These are phyloP conservation scores for Kokia cookei DNA, from an alignment of 441 rosid genomes.

Conservation along the genomic window DNA sequence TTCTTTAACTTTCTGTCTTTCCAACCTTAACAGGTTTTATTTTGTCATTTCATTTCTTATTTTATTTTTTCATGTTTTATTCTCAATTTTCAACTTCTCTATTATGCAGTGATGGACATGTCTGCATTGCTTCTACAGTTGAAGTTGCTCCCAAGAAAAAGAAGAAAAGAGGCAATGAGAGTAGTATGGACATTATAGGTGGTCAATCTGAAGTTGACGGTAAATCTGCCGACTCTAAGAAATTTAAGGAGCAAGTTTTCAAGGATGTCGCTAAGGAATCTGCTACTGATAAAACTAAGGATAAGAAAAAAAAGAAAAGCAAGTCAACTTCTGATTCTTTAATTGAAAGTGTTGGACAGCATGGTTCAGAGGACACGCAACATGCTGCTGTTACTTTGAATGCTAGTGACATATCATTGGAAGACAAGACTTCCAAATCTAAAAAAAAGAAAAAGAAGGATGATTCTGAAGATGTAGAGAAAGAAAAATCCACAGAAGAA, in stretches of 20 bases:
- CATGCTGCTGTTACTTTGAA: not conserved
- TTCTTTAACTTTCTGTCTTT: not conserved
- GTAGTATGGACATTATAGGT: conserved; percentile 8
- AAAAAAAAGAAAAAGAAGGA: conserved; percentile 24
- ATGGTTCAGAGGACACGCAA: conserved; percentile 1
- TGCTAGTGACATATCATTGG: conserved; percentile 8
- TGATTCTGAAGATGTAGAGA: conserved; percentile 4
- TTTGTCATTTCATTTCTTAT: not conserved
- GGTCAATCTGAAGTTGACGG: conserved; percentile 11
- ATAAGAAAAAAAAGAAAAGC: conserved; percentile 27
- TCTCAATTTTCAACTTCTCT: conserved; percentile 8
- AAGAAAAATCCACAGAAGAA: conserved; percentile 14
- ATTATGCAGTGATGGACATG: conserved; percentile 19
- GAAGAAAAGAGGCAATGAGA: conserved; percentile 15
- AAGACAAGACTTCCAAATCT: conserved; percentile 14
- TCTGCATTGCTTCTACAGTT: not conserved
- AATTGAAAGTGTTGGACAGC: conserved; percentile 6
- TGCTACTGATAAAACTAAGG: conserved; percentile 9
- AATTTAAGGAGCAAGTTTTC: conserved; percentile 19
- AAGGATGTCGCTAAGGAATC: conserved; percentile 8
- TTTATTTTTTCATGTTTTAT: not conserved
- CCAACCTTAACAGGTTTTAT: not conserved
- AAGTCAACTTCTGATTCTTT: conserved; percentile 10
- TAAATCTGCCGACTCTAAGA: conserved; percentile 12
- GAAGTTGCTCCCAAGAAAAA: conserved; percentile 16